Percentiles rank a stretch among this genome's conserved stretches.
These are phyloP conservation scores for Mucor sp. DNA, from an alignment of 371 early-diverging fungal genomes.

Conservation along the genomic window DNA sequence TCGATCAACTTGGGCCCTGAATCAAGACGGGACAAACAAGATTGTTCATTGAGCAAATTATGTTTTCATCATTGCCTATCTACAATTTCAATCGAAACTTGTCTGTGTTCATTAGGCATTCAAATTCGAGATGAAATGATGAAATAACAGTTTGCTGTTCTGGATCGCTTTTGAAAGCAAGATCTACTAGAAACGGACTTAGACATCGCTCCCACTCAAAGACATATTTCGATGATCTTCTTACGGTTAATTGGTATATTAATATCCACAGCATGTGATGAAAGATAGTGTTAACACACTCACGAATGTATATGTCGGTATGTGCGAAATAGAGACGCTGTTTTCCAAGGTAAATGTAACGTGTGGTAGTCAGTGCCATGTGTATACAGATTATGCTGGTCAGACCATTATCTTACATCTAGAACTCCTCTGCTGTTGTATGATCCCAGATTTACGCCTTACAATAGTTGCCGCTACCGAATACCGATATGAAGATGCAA, in stretches of 20 bases:
- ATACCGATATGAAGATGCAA: not conserved
- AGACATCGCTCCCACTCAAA: not conserved
- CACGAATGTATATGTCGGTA: not conserved
- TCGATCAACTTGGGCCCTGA: not conserved
- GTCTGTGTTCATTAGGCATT: not conserved
- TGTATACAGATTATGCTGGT: not conserved
- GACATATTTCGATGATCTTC: not conserved
- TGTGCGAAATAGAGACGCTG: not conserved
- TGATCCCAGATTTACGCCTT: not conserved
- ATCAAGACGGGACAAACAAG: not conserved
- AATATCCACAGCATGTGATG: not conserved
- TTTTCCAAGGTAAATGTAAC: not conserved
- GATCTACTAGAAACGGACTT: not conserved
- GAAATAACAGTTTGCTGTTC: not conserved
- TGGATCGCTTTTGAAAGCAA: not conserved
- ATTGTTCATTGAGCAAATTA: not conserved
- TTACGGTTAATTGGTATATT: not conserved
- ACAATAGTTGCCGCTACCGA: not conserved
- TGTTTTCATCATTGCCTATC: not conserved
- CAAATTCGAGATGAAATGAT: not conserved
- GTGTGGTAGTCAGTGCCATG: not conserved
- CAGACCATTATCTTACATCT: not conserved
- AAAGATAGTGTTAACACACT: not conserved
- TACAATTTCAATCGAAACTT: not conserved
- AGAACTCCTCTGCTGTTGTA: not conserved